Base-by-base conservation (phyloP, 176 grass and related monocot species). In the Oryza rufipogon region DNA sequence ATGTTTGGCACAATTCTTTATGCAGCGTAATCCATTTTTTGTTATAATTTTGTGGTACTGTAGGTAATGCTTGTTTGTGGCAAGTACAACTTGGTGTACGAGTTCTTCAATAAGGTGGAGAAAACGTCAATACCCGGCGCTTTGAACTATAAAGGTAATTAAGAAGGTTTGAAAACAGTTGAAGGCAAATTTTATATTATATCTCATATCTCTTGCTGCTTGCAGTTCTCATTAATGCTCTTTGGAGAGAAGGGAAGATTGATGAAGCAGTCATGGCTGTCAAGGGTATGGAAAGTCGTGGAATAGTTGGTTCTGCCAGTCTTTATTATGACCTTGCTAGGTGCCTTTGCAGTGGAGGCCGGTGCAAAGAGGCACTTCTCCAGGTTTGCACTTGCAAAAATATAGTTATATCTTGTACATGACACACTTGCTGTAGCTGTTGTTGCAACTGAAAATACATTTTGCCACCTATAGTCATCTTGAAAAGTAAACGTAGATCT, bases 311-410 rank as follows among this genome's bases (percentile, higher is more conserved):
- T 75, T 91, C 96, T 3, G 93, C 96, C 39, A 90, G 96, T 89
- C 89, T 98, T 17, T 98, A 98, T 93, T 98, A 98, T 83, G 96
- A 95, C 47, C 87, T 98, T 87, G 96, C 93, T 67, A 87, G 96
- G 46, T 95, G 96, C 82, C 93, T 98, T 91, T 95, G 93, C 88
- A 98, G 92, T 70, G 87, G 73, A 56, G 96, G 93, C 22, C 88
- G 74, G 73, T 98, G 85, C 89, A 87, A 98, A 84, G 96, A 95
- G 87, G 93, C 96, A 80, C 87, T 98, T 90, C 85, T 90, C 51
- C 96, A 95, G 96, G 96, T 98, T 80, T 46, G 48, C 44, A 20
- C 54, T 74, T 81, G 64, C 3, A 68, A 77, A 71, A 77, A 20
- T 60, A 79, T 66, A 63, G 26, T 86, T 86, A 66, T 60, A 60